phyloP scores from a whole-genome alignment of 73 alveolate species.

The Paramecium biaurelia region DNA sequence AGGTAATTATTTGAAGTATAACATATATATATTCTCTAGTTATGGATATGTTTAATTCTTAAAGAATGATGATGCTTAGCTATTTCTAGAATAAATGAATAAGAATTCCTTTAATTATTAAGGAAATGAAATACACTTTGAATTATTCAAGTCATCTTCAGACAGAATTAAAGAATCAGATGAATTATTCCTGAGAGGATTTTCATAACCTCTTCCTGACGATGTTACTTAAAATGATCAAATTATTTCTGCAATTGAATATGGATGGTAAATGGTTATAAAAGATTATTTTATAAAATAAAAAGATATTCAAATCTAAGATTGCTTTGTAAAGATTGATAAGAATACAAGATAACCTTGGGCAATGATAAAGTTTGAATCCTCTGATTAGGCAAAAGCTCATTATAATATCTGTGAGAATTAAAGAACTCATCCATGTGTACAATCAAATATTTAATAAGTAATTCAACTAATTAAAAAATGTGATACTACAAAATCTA shows the following conservation, averaged over 20 bases:
- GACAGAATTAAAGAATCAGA: background rate
- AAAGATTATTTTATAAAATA: background rate
- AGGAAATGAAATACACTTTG: background rate
- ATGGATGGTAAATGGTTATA: background rate
- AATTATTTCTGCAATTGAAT: background rate
- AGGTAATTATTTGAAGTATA: conserved; percentile 1
- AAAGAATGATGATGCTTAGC: background rate
- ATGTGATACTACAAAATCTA: background rate
- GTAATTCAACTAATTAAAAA: background rate
- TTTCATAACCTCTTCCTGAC: background rate
- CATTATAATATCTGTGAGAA: background rate
- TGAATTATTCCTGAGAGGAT: conserved; percentile 20
- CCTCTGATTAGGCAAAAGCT: background rate
- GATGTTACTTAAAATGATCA: background rate
- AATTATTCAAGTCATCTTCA: background rate
- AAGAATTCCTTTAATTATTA: background rate
- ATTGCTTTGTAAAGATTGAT: conserved; percentile 21
- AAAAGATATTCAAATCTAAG: background rate
- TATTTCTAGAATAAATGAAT: background rate
- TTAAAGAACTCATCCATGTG: conserved; percentile 28
- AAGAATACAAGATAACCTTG: conserved; percentile 13
- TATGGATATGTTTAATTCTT: conserved; percentile 36
- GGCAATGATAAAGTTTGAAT: background rate
- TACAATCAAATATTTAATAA: background rate
- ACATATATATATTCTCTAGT: background rate